Conservation (phyloP, 139 green algal species). For the Astrephomene gubernaculifera region DNA sequence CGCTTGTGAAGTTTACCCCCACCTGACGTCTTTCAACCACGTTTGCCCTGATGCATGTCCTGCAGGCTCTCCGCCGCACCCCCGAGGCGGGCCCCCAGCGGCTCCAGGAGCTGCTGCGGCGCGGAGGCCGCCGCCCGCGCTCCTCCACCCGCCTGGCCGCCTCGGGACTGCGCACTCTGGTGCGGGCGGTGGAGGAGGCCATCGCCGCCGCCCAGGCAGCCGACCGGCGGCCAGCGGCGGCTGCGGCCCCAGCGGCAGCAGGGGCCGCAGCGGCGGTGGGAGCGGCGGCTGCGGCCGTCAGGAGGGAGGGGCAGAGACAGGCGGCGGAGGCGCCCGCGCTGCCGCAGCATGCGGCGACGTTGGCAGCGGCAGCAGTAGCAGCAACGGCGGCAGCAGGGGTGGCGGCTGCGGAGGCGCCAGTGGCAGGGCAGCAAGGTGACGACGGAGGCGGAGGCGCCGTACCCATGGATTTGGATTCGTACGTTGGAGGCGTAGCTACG, state of each 20-base stretch:
- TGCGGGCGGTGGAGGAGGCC: neutral
- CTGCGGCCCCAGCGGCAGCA: neutral
- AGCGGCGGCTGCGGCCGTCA: neutral
- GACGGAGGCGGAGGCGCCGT: no score
- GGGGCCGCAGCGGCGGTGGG: neutral
- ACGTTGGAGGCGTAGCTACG: no score
- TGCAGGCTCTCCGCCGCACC: conserved; percentile 10
- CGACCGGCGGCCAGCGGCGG: neutral
- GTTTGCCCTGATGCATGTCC: neutral
- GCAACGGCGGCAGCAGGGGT: neutral
- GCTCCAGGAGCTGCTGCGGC: conserved; percentile 3
- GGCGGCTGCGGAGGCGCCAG: no score
- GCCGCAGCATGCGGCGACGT: neutral
- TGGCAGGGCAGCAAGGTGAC: no score
- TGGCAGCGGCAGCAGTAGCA: conserved; percentile 3
- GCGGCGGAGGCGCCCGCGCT: neutral
- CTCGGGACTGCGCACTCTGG: neutral
- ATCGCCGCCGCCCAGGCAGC: neutral
- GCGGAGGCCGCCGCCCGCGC: neutral
- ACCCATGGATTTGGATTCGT: no score
- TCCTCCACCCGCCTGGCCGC: conserved; percentile 1
- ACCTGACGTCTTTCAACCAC: neutral
- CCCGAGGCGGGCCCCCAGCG: conserved; percentile 13
- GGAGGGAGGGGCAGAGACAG: neutral
- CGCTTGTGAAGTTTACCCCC: neutral